Conservation (phyloP, 371 early-diverging fungal species). For the Smittium culicis region DNA sequence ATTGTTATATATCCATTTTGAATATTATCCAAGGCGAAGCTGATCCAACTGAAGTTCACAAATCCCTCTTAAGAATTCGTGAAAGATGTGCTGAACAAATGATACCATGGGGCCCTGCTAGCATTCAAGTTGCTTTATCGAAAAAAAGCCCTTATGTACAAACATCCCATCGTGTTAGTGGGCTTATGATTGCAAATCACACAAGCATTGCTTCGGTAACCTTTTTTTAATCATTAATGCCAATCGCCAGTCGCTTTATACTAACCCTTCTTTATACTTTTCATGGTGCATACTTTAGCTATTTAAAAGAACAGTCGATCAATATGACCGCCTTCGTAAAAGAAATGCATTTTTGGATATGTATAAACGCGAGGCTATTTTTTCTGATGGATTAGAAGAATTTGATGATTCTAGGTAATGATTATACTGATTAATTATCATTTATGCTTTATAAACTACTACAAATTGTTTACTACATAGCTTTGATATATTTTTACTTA, state of each 20-base stretch:
- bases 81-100: slow-evolving; percentile 91
- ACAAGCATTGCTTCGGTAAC: slow-evolving; percentile 65
- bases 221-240: no score
- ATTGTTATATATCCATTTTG: slow-evolving; percentile 88
- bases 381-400: slow-evolving; percentile 74
- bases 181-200: slow-evolving; percentile 96
- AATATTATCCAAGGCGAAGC: slow-evolving; percentile 97
- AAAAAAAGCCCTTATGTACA: slow-evolving; percentile 84
- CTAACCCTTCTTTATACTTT: slow-evolving; percentile 5
- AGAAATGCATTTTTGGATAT: slow-evolving; percentile 98
- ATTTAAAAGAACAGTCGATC: slow-evolving; percentile 86
- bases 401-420: slow-evolving; percentile 50
- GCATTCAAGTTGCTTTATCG: slow-evolving; percentile 91
- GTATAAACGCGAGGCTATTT: slow-evolving; percentile 74
- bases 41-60: slow-evolving; percentile 96
- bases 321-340: slow-evolving; percentile 92
- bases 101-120: slow-evolving; percentile 99
- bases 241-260: slow-evolving; percentile 4
- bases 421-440: no score
- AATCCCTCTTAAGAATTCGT: slow-evolving; percentile 86
- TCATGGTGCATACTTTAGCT: slow-evolving; percentile 35
- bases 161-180: slow-evolving; percentile 86
- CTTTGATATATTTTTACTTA: slow-evolving; percentile 7
- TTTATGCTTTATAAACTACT: no score
- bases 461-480: no score